Base-by-base conservation (phyloP, 805 yeast species). In the Diddensiella caesifluorescens region DNA sequence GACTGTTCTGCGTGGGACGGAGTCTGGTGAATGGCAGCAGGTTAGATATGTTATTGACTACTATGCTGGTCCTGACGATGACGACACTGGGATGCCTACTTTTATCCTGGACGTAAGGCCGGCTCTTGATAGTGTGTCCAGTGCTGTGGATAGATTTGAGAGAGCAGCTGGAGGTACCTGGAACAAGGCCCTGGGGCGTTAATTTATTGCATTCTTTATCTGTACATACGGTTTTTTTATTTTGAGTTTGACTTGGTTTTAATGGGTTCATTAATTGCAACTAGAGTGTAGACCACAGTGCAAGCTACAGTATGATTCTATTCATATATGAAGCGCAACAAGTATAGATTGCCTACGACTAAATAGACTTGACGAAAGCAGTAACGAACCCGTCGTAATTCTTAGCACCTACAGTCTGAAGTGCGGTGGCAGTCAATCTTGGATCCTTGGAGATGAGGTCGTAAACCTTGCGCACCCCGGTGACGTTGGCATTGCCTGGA, bases 31-130 rank as follows among this genome's bases (percentile, higher is more conserved):
- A 22, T 83, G 89, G 84, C 67, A 71, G 39, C 67, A 79, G 52
- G 88, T 92, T 16, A 74, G 98, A 48, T 92, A 92, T 55, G 95
- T 92, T 22, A 88, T 92, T 55, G 99, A 92, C 61, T 92, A 90
- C 62, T 92, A 92, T 60, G 79, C 87, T n/a, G 96, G 95, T 2
- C 95, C 95, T 4, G 96, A 88, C 52, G 95, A 83, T 53, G 49
- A 42, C 10, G 82, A 74, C 47, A 79, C 74, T 15, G 96, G 95
- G 2, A 75, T 81, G 77, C 97, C 99, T 4, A 75, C 95, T 1
- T 92, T 92, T 61, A 79, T 77, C 63, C 73, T 94, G 49, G 98
- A 92, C 63, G 96, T 94, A 13, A 77, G 99, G 53, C 98, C 98
- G 0, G 98, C 95, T 0, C 67, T 88, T 48, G 98, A 92, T 62